Conservation (phyloP, 345 rosid genomes). For the Bruguiera parviflora region DNA sequence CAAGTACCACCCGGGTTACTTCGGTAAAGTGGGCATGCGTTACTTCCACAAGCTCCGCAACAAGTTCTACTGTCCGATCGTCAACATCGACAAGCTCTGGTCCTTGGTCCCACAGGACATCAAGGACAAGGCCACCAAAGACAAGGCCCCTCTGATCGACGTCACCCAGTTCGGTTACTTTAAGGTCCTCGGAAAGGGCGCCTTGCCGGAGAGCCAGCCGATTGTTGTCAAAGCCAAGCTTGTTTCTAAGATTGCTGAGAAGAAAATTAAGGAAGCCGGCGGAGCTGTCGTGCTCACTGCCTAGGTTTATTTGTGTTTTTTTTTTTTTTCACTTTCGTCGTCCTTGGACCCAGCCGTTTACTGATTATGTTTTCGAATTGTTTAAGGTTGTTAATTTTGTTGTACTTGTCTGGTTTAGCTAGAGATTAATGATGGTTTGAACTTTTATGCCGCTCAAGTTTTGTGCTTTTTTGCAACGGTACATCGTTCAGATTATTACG, state of each 20-base stretch:
- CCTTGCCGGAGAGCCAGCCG: constrained; percentile 26
- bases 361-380: not conserved
- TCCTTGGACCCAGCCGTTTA: no score
- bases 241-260: constrained; percentile 25
- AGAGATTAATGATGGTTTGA: not conserved
- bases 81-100: constrained; percentile 35
- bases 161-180: constrained; percentile 30
- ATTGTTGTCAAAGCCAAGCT: constrained; percentile 29
- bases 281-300: constrained; percentile 33
- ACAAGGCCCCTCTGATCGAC: constrained; percentile 22
- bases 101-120: constrained; percentile 26
- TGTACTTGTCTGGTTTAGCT: not conserved
- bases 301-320: not conserved
- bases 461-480: no score
- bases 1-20: constrained; percentile 35
- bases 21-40: constrained; percentile 31
- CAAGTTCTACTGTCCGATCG: constrained; percentile 27
- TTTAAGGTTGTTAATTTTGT: not conserved
- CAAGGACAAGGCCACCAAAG: constrained; percentile 20
- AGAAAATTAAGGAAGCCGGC: constrained; percentile 33
- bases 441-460: no score
- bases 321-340: no score
- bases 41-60: constrained; percentile 29
- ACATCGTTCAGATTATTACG: no score
- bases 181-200: constrained; percentile 29